Evolutionary conservation across 2,329 filamentous ascomycete species (phyloP), one percentile per base, ranked within the genome.

Genomic region (Tolypocladium pustulatum): DNA sequence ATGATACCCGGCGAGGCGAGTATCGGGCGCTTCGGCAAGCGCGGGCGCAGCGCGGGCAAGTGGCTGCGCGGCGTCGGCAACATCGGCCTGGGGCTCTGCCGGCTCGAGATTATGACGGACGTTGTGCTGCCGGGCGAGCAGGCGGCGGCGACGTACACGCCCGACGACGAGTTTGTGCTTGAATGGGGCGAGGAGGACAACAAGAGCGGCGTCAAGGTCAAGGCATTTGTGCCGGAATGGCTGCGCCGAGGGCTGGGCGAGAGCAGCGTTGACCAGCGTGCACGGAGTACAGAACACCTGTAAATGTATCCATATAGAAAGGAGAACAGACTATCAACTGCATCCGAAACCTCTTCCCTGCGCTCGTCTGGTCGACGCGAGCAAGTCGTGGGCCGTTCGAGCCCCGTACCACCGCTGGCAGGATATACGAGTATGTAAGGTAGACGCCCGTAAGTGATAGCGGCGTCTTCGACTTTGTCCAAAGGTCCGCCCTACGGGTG

Each of bases 31-130:
- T 72, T 73, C 17, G 80, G 69, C 63, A 81, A 80, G 73, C 79
- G 77, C 71, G 81, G 87, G 68, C 85, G 91, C 65, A 87, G 85
- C 61, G 86, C 88, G 0, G 94, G 93, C 51, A 96, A 90, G 69
- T 92, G 90, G 76, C 78, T 97, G 57, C 78, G 77, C 37, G 88
- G 89, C 0, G 78, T 93, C 17, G 93, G 92, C 0, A 96, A 97
- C 69, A 75, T 97, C 36, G 94, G 94, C 1, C 77, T 99, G 57
- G 93, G 86, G 2, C 75, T 97, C 64, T 97, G 93, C 69, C 85
- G 93, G 32, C 74, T 97, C 65, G 91, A 96, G 75, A 86, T 87
- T 69, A 97, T 97, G 92, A 96, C 90, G 6, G 88, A 91, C 68
- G 76, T 94, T 54, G 77, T 78, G 38, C 75, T 94, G 57, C 88